Evolutionary conservation across 164 flowering plant genomes (phyloP).

Genomic region (Santalum album): DNA sequence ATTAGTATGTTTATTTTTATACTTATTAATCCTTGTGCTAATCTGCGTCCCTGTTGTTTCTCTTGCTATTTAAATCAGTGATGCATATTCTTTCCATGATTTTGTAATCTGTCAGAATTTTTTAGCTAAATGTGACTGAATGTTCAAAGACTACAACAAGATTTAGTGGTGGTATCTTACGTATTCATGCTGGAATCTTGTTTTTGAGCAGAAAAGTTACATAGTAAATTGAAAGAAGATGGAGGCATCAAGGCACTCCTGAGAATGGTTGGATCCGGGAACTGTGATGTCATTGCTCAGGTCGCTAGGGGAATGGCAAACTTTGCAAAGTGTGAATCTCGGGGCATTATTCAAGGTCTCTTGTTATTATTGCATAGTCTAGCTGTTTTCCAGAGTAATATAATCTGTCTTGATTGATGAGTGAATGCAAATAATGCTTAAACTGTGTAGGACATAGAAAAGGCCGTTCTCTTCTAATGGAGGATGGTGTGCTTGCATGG

Average conservation of each 20-base stretch:
- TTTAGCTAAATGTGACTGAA: too few species aligned
- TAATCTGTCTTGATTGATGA: neutral
- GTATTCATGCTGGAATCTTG: conserved; percentile 1
- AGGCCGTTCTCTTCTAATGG: conserved; percentile 69
- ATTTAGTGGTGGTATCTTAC: too few species aligned
- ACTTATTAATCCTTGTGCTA: too few species aligned
- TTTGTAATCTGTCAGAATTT: too few species aligned
- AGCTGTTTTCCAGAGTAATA: neutral
- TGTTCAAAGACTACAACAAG: too few species aligned
- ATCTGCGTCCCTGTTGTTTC: too few species aligned
- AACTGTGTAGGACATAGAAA: conserved; percentile 45
- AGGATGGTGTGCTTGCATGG: conserved; percentile 71
- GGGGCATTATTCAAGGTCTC: conserved; percentile 65
- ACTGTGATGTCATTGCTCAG: conserved; percentile 65
- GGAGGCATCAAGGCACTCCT: conserved; percentile 72
- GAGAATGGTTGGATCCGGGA: conserved; percentile 51
- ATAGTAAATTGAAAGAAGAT: conserved; percentile 49
- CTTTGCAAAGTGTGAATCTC: conserved; percentile 88
- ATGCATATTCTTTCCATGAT: too few species aligned
- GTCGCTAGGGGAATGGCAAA: conserved; percentile 86
- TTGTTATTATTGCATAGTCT: neutral
- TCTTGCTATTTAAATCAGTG: too few species aligned
- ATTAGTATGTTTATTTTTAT: too few species aligned
- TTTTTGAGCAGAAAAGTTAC: conserved; percentile 51
- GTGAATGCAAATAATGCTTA: neutral